phyloP scores from a whole-genome alignment of 352 stramenopile species.

The Globisporangium spiculum region DNA sequence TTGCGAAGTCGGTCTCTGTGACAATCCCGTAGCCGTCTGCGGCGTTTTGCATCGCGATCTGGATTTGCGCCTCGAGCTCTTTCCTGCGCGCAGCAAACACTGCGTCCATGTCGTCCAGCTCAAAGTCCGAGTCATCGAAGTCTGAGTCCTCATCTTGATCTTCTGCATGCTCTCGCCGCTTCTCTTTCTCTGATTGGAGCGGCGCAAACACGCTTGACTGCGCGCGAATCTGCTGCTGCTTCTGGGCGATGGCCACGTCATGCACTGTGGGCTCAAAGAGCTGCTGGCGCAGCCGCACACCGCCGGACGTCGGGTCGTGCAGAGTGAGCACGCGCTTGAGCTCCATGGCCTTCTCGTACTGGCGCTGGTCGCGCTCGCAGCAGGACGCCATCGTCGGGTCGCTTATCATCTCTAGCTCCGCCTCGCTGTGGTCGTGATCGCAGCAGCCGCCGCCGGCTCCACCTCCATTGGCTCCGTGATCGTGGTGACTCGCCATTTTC shows the following conservation, averaged over 20 bases:
- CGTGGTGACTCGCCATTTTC: not conserved
- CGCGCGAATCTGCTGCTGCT: not conserved
- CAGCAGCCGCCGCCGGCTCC: not conserved
- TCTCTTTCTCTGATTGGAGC: not conserved
- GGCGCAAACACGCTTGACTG: not conserved
- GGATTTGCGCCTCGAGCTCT: not conserved
- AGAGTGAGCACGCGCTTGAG: not conserved
- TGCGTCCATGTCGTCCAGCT: not conserved
- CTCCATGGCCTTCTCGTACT: not conserved
- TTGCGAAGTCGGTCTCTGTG: not conserved
- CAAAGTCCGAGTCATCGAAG: not conserved
- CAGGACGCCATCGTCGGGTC: not conserved
- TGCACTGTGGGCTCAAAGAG: not conserved
- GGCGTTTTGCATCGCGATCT: not conserved
- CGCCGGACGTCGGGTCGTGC: not conserved
- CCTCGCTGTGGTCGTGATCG: not conserved
- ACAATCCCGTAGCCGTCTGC: not conserved
- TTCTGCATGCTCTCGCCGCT: not conserved
- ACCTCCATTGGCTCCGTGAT: not conserved
- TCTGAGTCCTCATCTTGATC: not conserved
- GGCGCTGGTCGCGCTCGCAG: not conserved
- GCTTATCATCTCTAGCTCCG: not conserved
- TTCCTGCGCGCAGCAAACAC: not conserved
- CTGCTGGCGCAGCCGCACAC: not conserved
- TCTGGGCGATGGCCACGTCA: not conserved